Evolutionary conservation across 2,329 filamentous ascomycete species (phyloP).

Genomic region (Sphaerulina populicola): DNA sequence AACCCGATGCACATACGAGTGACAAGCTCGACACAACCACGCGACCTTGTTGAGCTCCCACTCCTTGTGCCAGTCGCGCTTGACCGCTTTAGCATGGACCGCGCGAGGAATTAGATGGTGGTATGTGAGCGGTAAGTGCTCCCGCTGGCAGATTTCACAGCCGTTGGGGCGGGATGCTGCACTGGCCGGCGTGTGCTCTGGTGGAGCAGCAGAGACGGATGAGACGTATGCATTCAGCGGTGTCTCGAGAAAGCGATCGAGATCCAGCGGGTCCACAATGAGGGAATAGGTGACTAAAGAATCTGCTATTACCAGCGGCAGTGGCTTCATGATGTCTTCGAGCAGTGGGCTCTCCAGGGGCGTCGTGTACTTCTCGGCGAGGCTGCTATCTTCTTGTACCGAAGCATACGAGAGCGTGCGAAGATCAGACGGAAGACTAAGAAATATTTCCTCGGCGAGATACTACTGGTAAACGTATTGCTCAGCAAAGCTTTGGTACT

Average conservation of each 20-base stretch:
- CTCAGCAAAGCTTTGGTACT: constrained; percentile 2
- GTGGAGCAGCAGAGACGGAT: constrained; percentile 52
- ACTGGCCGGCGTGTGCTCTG: constrained; percentile 45
- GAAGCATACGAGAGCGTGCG: constrained; percentile 53
- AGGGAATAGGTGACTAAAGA: constrained; percentile 61
- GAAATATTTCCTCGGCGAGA: constrained; percentile 61
- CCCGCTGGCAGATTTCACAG: constrained; percentile 70
- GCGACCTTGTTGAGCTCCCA: constrained; percentile 71
- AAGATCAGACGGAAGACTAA: constrained; percentile 53
- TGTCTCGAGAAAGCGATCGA: constrained; percentile 53
- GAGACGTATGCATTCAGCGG: constrained; percentile 56
- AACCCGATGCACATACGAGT: constrained; percentile 71
- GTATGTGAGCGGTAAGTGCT: constrained; percentile 69
- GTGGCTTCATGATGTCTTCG: constrained; percentile 44
- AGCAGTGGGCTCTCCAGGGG: constrained; percentile 38
- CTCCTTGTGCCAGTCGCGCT: constrained; percentile 68
- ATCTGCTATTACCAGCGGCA: constrained; percentile 57
- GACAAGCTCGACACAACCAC: constrained; percentile 78
- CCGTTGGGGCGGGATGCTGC: constrained; percentile 44
- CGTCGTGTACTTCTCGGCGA: constrained; percentile 40
- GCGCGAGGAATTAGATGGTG: constrained; percentile 77
- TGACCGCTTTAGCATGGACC: constrained; percentile 66
- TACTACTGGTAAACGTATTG: constrained; percentile 46
- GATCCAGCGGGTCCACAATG: constrained; percentile 41
- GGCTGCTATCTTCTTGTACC: constrained; percentile 42